Evolutionary conservation across 306 rosid species (phyloP).

Genomic region (Quercus dentata): DNA sequence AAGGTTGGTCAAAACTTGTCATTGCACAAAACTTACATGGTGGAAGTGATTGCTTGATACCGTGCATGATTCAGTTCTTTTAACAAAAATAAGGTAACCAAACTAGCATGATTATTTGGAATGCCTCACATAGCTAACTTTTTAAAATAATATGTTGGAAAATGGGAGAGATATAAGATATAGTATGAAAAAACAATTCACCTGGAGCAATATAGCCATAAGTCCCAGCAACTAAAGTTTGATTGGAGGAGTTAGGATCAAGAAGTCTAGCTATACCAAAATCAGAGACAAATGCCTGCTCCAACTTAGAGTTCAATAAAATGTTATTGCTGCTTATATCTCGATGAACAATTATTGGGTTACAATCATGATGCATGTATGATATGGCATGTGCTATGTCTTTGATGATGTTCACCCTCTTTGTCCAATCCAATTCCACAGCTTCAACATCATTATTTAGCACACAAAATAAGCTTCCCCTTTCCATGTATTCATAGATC

Average conservation of each 20-base stretch:
- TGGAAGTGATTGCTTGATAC: neutral
- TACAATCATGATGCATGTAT: constrained; percentile 22
- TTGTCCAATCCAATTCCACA: constrained; percentile 4
- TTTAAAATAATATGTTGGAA: neutral
- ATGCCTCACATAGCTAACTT: neutral
- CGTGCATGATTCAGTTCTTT: neutral
- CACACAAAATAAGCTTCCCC: constrained; percentile 5
- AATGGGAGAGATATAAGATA: neutral
- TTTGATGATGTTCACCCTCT: constrained; percentile 8
- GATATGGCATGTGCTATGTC: constrained; percentile 4
- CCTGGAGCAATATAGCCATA: constrained; percentile 24
- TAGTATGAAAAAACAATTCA: neutral
- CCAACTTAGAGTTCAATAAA: neutral
- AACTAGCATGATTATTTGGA: neutral
- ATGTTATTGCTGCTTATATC: neutral
- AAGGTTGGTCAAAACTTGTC: neutral
- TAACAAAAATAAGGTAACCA: neutral
- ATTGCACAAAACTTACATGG: neutral
- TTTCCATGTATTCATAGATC: constrained; percentile 22
- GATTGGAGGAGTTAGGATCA: constrained; percentile 14
- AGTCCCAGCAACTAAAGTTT: neutral
- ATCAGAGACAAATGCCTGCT: constrained; percentile 5
- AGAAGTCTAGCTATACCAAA: constrained; percentile 15
- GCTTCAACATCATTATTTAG: constrained; percentile 9
- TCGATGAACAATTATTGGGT: constrained; percentile 6